Conservation (phyloP, 495 filamentous ascomycete species). For the Chaetomium fimeti region DNA sequence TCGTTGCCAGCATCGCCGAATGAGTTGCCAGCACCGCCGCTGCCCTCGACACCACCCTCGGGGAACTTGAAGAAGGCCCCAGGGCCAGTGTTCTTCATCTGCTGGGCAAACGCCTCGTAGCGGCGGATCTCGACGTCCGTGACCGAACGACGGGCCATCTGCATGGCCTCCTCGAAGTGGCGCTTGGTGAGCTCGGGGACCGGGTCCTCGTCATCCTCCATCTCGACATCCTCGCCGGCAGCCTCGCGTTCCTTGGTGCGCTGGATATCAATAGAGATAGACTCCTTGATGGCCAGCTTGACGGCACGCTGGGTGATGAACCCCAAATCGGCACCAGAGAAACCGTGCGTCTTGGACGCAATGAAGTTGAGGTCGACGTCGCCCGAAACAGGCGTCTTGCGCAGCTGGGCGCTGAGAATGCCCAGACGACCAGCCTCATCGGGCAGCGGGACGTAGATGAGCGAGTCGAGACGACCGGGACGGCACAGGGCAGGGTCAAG, state of each 20-base stretch:
- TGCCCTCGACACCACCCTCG: constrained; percentile 60
- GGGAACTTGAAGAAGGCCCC: constrained; percentile 98
- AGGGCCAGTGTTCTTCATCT: constrained; percentile 94
- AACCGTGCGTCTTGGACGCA: constrained; percentile 95
- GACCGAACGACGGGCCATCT: constrained; percentile 85
- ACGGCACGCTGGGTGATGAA: constrained; percentile 98
- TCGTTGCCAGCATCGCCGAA: constrained; percentile 86
- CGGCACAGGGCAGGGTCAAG: constrained; percentile 96
- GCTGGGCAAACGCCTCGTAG: constrained; percentile 98
- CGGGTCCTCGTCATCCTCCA: constrained; percentile 86
- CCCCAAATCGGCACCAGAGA: constrained; percentile 98
- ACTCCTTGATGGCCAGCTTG: constrained; percentile 98
- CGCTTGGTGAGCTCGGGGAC: constrained; percentile 94
- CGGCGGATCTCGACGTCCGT: constrained; percentile 94
- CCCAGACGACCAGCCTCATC: constrained; percentile 81
- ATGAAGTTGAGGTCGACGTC: constrained; percentile 91
- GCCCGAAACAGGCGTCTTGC: constrained; percentile 88
- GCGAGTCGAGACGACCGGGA: constrained; percentile 95
- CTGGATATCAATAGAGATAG: constrained; percentile 87
- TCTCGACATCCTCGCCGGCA: constrained; percentile 74
- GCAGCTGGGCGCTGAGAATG: constrained; percentile 94
- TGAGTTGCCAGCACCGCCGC: constrained; percentile 54
- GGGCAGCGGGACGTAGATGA: constrained; percentile 96
- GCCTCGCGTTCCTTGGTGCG: constrained; percentile 83
- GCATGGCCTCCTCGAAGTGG: constrained; percentile 99